Conservation (phyloP, 2,329 filamentous ascomycete genomes). For the Sphaerostilbella broomeana region DNA sequence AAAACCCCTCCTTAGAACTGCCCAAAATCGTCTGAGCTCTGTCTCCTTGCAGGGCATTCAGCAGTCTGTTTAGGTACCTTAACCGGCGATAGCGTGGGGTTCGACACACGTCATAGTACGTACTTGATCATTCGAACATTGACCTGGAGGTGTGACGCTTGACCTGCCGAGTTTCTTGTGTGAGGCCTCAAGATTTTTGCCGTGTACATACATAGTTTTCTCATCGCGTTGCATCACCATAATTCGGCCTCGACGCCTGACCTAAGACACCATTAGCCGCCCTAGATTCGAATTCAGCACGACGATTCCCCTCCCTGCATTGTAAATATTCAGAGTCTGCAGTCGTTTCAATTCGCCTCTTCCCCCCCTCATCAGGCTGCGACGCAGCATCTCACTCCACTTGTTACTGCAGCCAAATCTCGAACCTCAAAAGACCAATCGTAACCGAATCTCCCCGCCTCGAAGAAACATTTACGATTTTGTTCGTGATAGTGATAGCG, state of each 20-base stretch:
- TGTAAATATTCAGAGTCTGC: neutral
- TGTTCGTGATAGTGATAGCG: neutral
- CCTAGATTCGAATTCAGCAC: neutral
- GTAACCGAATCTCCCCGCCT: constrained; percentile 11
- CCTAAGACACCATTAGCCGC: neutral
- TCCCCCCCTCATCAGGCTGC: constrained; percentile 8
- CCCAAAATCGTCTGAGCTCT: no score
- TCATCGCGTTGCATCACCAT: no score
- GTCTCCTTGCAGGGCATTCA: no score
- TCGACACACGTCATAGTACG: neutral
- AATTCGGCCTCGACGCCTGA: no score
- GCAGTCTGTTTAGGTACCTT: neutral
- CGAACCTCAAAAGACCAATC: constrained; percentile 3
- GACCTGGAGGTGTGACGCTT: neutral
- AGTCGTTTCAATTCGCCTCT: neutral
- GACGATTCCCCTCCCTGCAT: neutral
- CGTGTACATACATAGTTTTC: neutral
- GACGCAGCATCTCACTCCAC: constrained; percentile 9
- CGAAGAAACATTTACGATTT: neutral
- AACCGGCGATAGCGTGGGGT: neutral
- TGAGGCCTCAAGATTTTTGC: neutral
- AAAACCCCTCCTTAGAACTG: no score
- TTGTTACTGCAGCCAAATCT: neutral
- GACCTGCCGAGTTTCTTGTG: no score
- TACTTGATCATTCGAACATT: neutral